phyloP scores from a whole-genome alignment of 495 filamentous ascomycete species.

The Penicillium robsamsonii region DNA sequence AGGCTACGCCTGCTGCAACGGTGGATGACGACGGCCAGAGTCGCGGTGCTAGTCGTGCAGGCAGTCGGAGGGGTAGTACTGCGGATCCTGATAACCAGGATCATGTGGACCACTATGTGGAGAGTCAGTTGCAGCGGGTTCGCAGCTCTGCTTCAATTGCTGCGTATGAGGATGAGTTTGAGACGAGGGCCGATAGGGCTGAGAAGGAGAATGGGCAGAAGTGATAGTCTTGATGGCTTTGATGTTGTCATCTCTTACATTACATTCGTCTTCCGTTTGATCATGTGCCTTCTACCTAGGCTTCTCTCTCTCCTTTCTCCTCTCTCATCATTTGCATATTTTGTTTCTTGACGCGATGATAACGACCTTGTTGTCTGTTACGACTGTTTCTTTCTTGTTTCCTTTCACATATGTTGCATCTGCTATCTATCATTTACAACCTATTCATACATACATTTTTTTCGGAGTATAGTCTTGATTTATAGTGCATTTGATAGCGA shows the following conservation, averaged over 20 bases:
- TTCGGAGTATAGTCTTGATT: slow-evolving; percentile 3
- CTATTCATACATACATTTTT: background rate
- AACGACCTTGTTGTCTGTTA: background rate
- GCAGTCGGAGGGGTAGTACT: slow-evolving; percentile 33
- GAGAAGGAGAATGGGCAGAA: slow-evolving; percentile 25
- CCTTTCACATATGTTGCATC: slow-evolving; percentile 3
- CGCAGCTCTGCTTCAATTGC: slow-evolving; percentile 51
- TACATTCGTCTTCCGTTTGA: background rate
- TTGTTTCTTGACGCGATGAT: slow-evolving; percentile 1
- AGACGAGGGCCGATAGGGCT: slow-evolving; percentile 44
- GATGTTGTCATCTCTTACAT: background rate
- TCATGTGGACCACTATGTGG: slow-evolving; percentile 69
- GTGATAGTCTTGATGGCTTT: slow-evolving; percentile 6
- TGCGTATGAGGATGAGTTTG: slow-evolving; percentile 60
- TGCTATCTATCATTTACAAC: background rate
- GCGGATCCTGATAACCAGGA: slow-evolving; percentile 49
- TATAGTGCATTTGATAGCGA: slow-evolving; percentile 1
- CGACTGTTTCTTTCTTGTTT: background rate
- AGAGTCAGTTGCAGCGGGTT: slow-evolving; percentile 64
- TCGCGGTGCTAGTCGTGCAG: slow-evolving; percentile 27
- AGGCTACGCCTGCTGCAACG: slow-evolving; percentile 24
- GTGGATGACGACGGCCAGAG: slow-evolving; percentile 36
- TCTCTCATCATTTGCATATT: background rate
- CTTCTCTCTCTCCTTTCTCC: background rate
- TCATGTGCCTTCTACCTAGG: background rate